Evolutionary conservation across 768 basidiomycete genomes (phyloP).

Genomic region (Kwoniella mangroviensis): DNA sequence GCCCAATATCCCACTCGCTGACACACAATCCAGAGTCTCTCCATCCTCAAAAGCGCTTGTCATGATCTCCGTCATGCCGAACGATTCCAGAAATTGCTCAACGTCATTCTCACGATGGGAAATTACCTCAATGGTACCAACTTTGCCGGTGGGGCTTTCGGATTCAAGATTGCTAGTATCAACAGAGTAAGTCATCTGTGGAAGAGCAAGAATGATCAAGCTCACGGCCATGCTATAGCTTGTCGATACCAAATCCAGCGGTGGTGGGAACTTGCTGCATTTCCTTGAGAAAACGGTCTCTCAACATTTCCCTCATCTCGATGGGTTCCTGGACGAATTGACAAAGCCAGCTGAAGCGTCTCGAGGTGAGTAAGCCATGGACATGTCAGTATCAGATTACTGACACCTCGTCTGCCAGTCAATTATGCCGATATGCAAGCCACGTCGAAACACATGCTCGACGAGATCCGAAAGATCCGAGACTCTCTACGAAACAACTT

Average conservation of each 20-base stretch:
- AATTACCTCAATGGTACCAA: slow-evolving; percentile 99
- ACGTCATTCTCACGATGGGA: slow-evolving; percentile 91
- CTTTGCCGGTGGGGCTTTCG: slow-evolving; percentile 93
- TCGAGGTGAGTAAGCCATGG: slow-evolving; percentile 66
- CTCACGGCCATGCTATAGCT: slow-evolving; percentile 63
- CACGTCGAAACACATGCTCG: slow-evolving; percentile 71
- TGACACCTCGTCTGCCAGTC: slow-evolving; percentile 19
- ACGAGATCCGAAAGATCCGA: slow-evolving; percentile 78
- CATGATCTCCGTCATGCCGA: slow-evolving; percentile 77
- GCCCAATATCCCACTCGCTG: neutral
- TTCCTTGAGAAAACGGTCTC: slow-evolving; percentile 88
- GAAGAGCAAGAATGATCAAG: neutral
- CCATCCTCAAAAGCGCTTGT: slow-evolving; percentile 80
- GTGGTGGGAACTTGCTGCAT: slow-evolving; percentile 91
- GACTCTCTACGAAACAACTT: slow-evolving; percentile 81
- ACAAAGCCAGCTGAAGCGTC: slow-evolving; percentile 89
- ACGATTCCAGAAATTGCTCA: slow-evolving; percentile 86
- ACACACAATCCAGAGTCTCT: slow-evolving; percentile 69
- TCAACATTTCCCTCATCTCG: slow-evolving; percentile 85
- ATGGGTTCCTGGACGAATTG: slow-evolving; percentile 85
- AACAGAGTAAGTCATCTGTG: slow-evolving; percentile 71
- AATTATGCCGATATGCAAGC: slow-evolving; percentile 41
- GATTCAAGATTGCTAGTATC: slow-evolving; percentile 95
- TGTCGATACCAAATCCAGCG: slow-evolving; percentile 94
- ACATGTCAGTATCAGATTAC: slow-evolving; percentile 5